Base-by-base conservation (phyloP, 1,284 basidiomycete species). In the Ustilago lituana region DNA sequence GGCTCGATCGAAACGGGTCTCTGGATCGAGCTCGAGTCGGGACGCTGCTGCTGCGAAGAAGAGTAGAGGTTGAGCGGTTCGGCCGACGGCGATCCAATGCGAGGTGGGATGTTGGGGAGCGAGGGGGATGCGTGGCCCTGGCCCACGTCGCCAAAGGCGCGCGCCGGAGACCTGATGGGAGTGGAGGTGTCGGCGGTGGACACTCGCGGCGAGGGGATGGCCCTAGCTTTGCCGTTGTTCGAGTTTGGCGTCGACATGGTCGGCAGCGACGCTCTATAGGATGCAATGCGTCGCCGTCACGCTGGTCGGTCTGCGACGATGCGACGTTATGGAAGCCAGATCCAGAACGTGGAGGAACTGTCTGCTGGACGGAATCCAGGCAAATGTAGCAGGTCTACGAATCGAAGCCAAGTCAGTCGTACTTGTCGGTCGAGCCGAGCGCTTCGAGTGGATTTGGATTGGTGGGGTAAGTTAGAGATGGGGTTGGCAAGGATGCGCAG, bases 51-150 rank as follows among this genome's bases (percentile, higher is more conserved):
- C 44, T 65, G 62, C 10, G 62, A 65, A 5, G 72, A 67, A 10
- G 59, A 54, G 15, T 58, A 56, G 63, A 64, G 49, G 46, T 29
- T 61, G 41, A 58, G 38, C 5, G 63, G 52, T 14, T 70, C 72
- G 1, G 55, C 45, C 6, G 72, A 70, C 1, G 72, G 72, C 3
- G 72, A 74, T 33, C 63, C 72, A 37, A 70, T 59, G 23, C 67
- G 59, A 3, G 72, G 72, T 11, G 72, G 72, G 17, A 74, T 74
- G 67, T 74, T 74, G 67, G 72, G 72, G 2, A 74, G 27, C 19
- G 49, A 45, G 17, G 72, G 72, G 4, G 70, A 65, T 11, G 66
- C 66, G 31, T 64, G 56, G 5, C 53, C 54, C 10, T 40, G 14
- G 12, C 31, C n/a, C n/a, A n/a, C 43, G 31, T 66, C 61, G 23